These are phyloP conservation scores for Agaricus subrufescens DNA, from an alignment of 768 basidiomycete genomes.

Conservation along the genomic window DNA sequence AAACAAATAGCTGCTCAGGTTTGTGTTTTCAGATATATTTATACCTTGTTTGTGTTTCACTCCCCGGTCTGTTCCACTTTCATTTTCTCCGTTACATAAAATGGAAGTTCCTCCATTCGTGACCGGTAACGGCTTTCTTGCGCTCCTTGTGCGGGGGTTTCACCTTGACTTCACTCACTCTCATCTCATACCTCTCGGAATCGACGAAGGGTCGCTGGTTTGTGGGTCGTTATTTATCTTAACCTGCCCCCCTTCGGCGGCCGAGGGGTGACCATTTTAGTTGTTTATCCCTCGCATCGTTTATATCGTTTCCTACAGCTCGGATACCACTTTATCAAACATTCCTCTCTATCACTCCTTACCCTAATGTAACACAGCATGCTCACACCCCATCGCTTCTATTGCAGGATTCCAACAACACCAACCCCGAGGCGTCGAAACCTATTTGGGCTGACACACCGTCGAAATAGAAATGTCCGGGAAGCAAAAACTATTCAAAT, in stretches of 20 bases:
- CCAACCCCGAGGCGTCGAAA: constrained; percentile 32
- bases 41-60: background rate
- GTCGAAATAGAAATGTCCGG: background rate
- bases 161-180: background rate
- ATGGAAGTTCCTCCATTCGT: background rate
- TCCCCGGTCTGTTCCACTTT: background rate
- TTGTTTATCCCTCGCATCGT: too few relatives aligned
- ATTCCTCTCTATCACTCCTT: background rate
- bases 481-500: background rate
- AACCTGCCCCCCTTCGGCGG: background rate
- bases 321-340: too few relatives aligned
- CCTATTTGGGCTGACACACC: constrained; percentile 37
- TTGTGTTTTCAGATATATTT: constrained; percentile 16
- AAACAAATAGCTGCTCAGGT: constrained; percentile 52
- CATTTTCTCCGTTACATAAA: background rate
- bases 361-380: background rate
- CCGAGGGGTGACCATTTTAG: too few relatives aligned
- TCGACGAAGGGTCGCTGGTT: background rate
- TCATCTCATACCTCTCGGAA: background rate
- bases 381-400: constrained; percentile 2
- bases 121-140: background rate
- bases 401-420: constrained; percentile 20
- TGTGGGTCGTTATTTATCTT: background rate
- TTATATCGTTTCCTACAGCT: too few relatives aligned
- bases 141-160: background rate